Evolutionary conservation across 163 green algal genomes (phyloP).

Genomic region (Scenedesmus sp.): DNA sequence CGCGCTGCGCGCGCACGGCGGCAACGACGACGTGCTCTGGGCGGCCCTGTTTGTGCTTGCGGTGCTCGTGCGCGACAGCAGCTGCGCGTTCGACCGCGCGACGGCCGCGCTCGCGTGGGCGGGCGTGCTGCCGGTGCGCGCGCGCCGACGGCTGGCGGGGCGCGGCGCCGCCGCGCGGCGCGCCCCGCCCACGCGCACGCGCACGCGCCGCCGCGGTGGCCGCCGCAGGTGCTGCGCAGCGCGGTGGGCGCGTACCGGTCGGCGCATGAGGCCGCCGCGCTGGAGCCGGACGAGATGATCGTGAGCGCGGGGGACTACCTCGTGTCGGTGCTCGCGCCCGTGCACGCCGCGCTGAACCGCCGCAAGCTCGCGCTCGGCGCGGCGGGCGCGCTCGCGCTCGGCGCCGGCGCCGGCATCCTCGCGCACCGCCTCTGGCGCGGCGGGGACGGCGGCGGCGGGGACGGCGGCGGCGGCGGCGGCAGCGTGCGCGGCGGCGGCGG

Average conservation of each 20-base stretch:
- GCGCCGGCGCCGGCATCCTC: not conserved
- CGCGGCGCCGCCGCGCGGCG: too few relatives aligned
- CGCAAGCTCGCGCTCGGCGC: not conserved
- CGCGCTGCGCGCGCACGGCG: slow-evolving; percentile 44
- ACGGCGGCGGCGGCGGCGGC: not conserved
- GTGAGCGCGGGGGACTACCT: slow-evolving; percentile 60
- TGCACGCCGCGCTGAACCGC: slow-evolving; percentile 1
- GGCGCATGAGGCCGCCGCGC: slow-evolving; percentile 3
- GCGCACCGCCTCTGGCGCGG: not conserved
- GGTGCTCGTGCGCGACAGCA: slow-evolving; percentile 60
- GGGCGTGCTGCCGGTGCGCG: slow-evolving; percentile 11
- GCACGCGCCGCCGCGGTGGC: not conserved
- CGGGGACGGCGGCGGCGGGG: not conserved
- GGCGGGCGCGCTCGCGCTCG: not conserved
- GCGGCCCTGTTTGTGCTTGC: slow-evolving; percentile 67
- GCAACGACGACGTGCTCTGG: slow-evolving; percentile 71
- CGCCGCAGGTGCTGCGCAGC: slow-evolving; percentile 14
- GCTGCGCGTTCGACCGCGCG: slow-evolving; percentile 40
- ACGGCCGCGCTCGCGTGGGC: slow-evolving; percentile 27
- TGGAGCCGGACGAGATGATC: slow-evolving; percentile 63
- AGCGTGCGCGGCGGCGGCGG: not conserved
- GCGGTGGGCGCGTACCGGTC: slow-evolving; percentile 34
- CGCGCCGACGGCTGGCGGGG: too few relatives aligned
- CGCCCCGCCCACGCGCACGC: too few relatives aligned
- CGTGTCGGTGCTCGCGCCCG: slow-evolving; percentile 44